Evolutionary conservation across 768 basidiomycete genomes (phyloP).

Genomic region (Phanerochaete sordida): DNA sequence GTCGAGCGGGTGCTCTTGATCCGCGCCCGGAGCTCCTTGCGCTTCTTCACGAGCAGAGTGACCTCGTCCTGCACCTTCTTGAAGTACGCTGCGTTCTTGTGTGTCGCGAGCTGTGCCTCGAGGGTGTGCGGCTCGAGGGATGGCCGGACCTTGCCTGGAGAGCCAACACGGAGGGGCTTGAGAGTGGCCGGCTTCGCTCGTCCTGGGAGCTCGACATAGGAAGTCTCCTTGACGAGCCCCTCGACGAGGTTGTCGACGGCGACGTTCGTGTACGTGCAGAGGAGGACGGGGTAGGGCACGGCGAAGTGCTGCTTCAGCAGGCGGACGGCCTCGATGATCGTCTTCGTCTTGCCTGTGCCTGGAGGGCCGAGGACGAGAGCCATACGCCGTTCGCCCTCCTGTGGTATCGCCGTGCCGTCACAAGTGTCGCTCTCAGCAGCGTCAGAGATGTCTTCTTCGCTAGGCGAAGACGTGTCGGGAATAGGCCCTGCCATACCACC

Average conservation of each 20-base stretch:
- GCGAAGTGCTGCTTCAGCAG: constrained; percentile 82
- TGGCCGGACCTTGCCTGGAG: constrained; percentile 52
- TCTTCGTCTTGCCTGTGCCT: constrained; percentile 91
- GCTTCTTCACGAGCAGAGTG: constrained; percentile 25
- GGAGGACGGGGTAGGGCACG: constrained; percentile 78
- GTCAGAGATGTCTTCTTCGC: neutral
- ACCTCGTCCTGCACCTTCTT: constrained; percentile 39
- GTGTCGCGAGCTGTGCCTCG: constrained; percentile 57
- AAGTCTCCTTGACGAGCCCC: constrained; percentile 46
- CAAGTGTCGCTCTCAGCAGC: neutral
- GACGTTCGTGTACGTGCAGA: constrained; percentile 93
- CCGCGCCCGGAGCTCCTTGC: constrained; percentile 24
- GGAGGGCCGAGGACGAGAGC: constrained; percentile 38
- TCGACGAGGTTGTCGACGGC: constrained; percentile 90
- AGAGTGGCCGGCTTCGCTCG: constrained; percentile 54
- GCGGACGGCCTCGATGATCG: constrained; percentile 81
- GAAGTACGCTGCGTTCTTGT: constrained; percentile 49
- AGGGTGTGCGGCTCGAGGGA: constrained; percentile 57
- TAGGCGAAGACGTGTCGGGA: neutral
- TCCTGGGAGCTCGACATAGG: constrained; percentile 39
- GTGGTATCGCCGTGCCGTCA: neutral
- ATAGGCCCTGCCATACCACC: constrained; percentile 18
- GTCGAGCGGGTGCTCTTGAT: constrained; percentile 10
- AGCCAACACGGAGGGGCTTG: constrained; percentile 76
- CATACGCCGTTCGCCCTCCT: neutral